phyloP scores from a whole-genome alignment of 2,329 filamentous ascomycete genomes.

The Phaeosphaeria sp. region DNA sequence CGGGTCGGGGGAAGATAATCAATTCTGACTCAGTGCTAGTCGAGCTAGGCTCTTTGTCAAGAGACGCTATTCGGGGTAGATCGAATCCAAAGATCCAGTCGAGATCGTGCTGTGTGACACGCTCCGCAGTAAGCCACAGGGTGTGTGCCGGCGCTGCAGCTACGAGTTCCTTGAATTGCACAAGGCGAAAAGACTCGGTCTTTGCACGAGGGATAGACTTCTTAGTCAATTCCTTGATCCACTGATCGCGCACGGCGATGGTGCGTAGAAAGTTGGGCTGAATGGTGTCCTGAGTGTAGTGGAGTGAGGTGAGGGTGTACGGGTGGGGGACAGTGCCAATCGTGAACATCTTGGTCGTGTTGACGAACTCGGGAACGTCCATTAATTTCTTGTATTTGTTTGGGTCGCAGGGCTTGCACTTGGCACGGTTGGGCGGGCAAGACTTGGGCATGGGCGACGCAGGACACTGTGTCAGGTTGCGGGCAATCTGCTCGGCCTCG shows the following conservation, averaged over 20 bases:
- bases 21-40: conserved; percentile 66
- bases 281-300: conserved; percentile 59
- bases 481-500: conserved; percentile 74
- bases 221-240: conserved; percentile 76
- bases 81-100: conserved; percentile 91
- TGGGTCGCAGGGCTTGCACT: conserved; percentile 74
- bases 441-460: conserved; percentile 74
- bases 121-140: conserved; percentile 82
- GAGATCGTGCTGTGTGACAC: conserved; percentile 69
- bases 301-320: conserved; percentile 78
- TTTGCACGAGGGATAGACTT: conserved; percentile 70
- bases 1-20: conserved; percentile 51
- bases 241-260: conserved; percentile 75
- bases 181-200: conserved; percentile 69
- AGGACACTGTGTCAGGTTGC: conserved; percentile 77
- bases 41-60: conserved; percentile 63
- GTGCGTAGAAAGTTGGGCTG: conserved; percentile 56
- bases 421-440: conserved; percentile 81
- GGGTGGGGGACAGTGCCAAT: conserved; percentile 92
- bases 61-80: conserved; percentile 66
- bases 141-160: conserved; percentile 70
- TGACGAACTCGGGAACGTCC: conserved; percentile 73
- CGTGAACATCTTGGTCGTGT: conserved; percentile 75
- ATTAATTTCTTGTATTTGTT: conserved; percentile 70
- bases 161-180: conserved; percentile 81